Percentiles rank a stretch among this genome's conserved stretches.
Evolutionary conservation across 2,329 filamentous ascomycete species (phyloP).

Genomic region (Sphaerostilbella broomeana): DNA sequence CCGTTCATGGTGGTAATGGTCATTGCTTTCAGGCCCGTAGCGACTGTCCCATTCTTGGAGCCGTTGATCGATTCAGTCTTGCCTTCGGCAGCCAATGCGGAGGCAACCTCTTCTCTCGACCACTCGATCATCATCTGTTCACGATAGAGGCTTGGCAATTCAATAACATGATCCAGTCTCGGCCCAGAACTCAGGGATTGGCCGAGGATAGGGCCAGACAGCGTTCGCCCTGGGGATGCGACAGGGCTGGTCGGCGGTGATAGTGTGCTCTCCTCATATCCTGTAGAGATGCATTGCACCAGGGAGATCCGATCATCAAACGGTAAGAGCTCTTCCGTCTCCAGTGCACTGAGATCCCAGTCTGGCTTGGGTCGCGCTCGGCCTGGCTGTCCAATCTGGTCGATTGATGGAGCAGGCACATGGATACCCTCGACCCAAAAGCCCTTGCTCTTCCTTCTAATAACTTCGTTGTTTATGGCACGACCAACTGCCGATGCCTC

Average conservation of each 20-base stretch:
- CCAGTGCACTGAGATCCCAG: constrained; percentile 47
- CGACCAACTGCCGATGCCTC: constrained; percentile 62
- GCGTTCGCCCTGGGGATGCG: constrained; percentile 59
- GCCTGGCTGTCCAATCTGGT: constrained; percentile 52
- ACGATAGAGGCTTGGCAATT: constrained; percentile 59
- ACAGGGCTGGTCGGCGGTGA: constrained; percentile 66
- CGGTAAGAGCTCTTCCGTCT: constrained; percentile 59
- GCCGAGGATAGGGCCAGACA: constrained; percentile 55
- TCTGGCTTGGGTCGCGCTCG: constrained; percentile 36
- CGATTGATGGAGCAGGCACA: constrained; percentile 60
- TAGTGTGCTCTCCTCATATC: constrained; percentile 56
- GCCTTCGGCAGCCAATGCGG: constrained; percentile 59
- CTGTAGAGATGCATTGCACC: constrained; percentile 65
- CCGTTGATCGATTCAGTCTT: constrained; percentile 70
- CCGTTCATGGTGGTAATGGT: constrained; percentile 44
- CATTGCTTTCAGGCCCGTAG: constrained; percentile 47
- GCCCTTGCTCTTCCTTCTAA: constrained; percentile 62
- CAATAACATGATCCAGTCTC: constrained; percentile 33
- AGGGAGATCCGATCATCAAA: constrained; percentile 69
- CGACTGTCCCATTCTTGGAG: constrained; percentile 59
- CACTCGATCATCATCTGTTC: constrained; percentile 75
- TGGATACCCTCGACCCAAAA: constrained; percentile 74
- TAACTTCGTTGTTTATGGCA: constrained; percentile 69
- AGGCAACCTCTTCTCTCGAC: constrained; percentile 68
- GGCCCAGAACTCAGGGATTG: constrained; percentile 37